These are phyloP conservation scores for Penicillium glabrum DNA, from an alignment of 2,329 filamentous ascomycete species.

Conservation along the genomic window DNA sequence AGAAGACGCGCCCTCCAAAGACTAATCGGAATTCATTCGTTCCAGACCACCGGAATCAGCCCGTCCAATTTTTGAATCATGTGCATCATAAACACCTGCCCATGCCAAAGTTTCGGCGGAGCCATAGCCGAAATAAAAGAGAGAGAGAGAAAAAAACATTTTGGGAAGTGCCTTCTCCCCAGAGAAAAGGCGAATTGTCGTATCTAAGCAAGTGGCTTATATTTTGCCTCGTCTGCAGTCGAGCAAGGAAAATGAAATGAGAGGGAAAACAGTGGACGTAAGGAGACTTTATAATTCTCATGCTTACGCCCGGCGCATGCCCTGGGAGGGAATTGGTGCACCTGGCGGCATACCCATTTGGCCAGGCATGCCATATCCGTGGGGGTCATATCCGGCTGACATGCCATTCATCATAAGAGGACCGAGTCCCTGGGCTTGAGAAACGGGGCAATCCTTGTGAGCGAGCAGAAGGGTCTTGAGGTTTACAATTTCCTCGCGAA, in stretches of 20 bases:
- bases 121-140: conserved; percentile 25
- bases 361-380: conserved; percentile 44
- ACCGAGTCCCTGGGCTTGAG: conserved; percentile 74
- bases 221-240: conserved; percentile 3
- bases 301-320: conserved; percentile 31
- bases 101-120: conserved; percentile 33
- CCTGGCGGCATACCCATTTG: conserved; percentile 44
- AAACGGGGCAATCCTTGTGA: conserved; percentile 94
- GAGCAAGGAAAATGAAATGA: conserved; percentile 7
- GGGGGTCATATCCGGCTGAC: conserved; percentile 40
- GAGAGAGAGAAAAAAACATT: conserved; percentile 2
- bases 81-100: conserved; percentile 42
- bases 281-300: conserved; percentile 1
- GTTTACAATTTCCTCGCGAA: conserved; percentile 91
- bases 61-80: conserved; percentile 38
- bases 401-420: conserved; percentile 44
- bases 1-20: conserved; percentile 30
- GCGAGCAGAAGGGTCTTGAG: conserved; percentile 89
- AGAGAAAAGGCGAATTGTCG: conserved; percentile 12
- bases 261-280: neutral
- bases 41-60: conserved; percentile 30
- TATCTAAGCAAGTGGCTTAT: conserved; percentile 16
- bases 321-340: conserved; percentile 36
- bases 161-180: conserved; percentile 12
- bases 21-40: conserved; percentile 27